phyloP scores from a whole-genome alignment of 176 grass and related monocot species.

The Phyllostachys edulis region DNA sequence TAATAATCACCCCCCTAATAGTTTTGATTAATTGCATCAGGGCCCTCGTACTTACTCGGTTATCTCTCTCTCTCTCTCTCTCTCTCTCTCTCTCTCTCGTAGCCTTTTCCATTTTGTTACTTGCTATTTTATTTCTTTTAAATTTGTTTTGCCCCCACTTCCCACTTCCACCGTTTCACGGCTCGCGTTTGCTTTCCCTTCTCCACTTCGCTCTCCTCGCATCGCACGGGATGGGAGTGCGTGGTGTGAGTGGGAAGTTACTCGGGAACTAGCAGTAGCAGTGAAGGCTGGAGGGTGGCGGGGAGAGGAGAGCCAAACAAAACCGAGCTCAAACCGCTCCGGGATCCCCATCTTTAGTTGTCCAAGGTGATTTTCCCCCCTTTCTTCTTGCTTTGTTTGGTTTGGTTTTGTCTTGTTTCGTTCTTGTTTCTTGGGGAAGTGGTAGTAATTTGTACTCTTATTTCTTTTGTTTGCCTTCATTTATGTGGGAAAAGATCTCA shows the following conservation, averaged over 20 bases:
- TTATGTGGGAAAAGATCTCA: conserved; percentile 10
- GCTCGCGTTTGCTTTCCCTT: conserved; percentile 15
- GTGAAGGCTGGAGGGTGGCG: conserved; percentile 4
- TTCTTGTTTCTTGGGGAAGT: conserved; percentile 11
- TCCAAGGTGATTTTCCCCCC: conserved; percentile 9
- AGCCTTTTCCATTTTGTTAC: not conserved
- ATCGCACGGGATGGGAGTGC: not conserved
- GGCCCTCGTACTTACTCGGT: too few species aligned
- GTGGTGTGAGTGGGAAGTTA: conserved; percentile 23
- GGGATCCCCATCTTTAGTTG: conserved; percentile 37
- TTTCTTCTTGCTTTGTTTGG: not conserved
- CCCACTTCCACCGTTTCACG: not conserved
- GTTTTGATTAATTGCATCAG: too few species aligned
- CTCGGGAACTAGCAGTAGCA: conserved; percentile 18
- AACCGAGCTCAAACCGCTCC: not conserved
- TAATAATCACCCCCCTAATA: too few species aligned
- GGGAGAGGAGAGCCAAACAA: not conserved
- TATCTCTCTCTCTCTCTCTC: too few species aligned
- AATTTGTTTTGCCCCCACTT: conserved; percentile 6
- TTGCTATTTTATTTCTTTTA: not conserved
- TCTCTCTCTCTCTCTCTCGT: too few species aligned
- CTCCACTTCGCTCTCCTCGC: conserved; percentile 20
- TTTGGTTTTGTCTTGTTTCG: not conserved
- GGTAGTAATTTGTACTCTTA: not conserved
- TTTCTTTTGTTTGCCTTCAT: not conserved